These are phyloP conservation scores for Pleurotus djamor DNA, from an alignment of 768 basidiomycete species.

Conservation along the genomic window DNA sequence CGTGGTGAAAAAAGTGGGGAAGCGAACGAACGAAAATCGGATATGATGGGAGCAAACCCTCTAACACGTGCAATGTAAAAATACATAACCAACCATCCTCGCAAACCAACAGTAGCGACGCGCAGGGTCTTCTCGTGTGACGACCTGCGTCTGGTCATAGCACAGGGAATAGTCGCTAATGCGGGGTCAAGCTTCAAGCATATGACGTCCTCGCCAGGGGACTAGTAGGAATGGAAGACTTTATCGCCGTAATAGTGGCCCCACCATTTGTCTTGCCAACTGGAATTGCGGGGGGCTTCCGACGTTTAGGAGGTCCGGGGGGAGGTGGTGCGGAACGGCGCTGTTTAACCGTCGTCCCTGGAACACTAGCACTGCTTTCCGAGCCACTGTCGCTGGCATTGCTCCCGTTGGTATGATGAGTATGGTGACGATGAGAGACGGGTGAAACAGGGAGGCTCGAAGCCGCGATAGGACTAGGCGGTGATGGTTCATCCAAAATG, in stretches of 20 bases:
- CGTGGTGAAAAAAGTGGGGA: not conserved
- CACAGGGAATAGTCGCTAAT: not conserved
- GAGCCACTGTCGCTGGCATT: not conserved
- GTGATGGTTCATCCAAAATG: slow-evolving; percentile 3
- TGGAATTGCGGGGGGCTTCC: slow-evolving; percentile 74
- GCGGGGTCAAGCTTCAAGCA: not conserved
- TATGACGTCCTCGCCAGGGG: slow-evolving; percentile 12
- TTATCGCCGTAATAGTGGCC: slow-evolving; percentile 59
- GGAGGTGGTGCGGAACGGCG: slow-evolving; percentile 38
- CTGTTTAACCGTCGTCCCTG: not conserved
- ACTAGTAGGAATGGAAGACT: slow-evolving; percentile 34
- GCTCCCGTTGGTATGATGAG: not conserved
- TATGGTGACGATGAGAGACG: not conserved
- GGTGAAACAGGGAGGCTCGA: slow-evolving; percentile 11
- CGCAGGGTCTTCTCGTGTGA: not conserved
- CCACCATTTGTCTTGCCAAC: slow-evolving; percentile 45
- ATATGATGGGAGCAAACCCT: not conserved
- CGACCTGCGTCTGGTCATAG: not conserved
- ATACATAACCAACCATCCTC: not conserved
- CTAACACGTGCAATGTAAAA: not conserved
- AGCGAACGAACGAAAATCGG: not conserved
- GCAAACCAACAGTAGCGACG: not conserved
- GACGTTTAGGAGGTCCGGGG: slow-evolving; percentile 64
- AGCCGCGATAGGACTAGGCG: slow-evolving; percentile 7
- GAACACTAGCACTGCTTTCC: not conserved